Evolutionary conservation across 2,329 filamentous ascomycete genomes (phyloP), one percentile per base, ranked within the genome.

Genomic region (Paracorniculantispora psalliotae): DNA sequence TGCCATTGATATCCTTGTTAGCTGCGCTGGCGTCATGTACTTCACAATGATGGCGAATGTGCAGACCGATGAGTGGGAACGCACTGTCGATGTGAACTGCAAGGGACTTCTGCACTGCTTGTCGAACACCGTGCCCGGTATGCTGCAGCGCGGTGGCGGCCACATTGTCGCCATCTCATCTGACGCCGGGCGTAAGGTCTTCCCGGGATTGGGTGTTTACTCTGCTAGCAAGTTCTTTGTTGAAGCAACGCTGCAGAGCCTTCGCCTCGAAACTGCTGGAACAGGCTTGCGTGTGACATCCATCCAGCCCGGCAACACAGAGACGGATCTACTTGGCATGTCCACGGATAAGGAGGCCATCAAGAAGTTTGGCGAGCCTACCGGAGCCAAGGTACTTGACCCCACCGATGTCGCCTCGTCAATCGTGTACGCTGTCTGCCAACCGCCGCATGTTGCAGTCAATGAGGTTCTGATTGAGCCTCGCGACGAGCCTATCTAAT

Each of bases 171-270:
- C 89, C 65, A 91, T 93, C 65, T 92, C 90, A 0, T 92, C 89
- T 0, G 90, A 92, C 63, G 90, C 90, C 1, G 90, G 89, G 0
- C 85, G 90, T 59, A 92, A 92, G 71, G 88, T 91, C 8, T 92
- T 92, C 75, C 88, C 90, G 0, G 90, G 90, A 0, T 75, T 92
- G 13, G 90, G 90, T 55, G 89, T 93, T 37, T 93, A 93, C 78
- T 91, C 88, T 0, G 90, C 88, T 26, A 88, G 84, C 72, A 93
- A 93, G 71, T 91, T 92, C 80, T 93, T 93, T 69, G 88, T 93
- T 57, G 90, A 93, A 71, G 89, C 88, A 1, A 89, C 89, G 0
- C 78, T 93, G n/a, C 89, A 92, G 72, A 79, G 79, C 33, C 73
- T 93, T 64, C 84, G 90, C 9, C 73, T 92, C 8, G 90, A 93